Percentiles rank a stretch among this genome's conserved stretches.
Evolutionary conservation across 371 early-diverging fungal species (phyloP).

Genomic region (Mortierella sp.): DNA sequence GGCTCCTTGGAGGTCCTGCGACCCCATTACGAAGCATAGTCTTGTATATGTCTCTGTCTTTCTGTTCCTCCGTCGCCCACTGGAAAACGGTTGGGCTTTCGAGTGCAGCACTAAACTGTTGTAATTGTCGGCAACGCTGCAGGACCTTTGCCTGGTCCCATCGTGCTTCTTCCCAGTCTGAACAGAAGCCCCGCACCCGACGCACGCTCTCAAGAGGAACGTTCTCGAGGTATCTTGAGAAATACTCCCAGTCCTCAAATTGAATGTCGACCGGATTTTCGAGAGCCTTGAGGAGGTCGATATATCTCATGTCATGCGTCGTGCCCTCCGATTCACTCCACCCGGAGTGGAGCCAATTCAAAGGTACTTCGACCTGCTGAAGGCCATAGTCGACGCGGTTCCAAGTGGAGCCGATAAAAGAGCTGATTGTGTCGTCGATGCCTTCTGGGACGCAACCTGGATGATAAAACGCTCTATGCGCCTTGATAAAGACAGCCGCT

Average conservation of each 20-base stretch:
- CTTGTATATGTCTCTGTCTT: slow-evolving; percentile 24
- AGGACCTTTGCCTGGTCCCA: slow-evolving; percentile 20
- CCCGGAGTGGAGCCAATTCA: slow-evolving; percentile 14
- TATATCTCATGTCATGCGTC: slow-evolving; percentile 10
- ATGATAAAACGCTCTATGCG: slow-evolving; percentile 9
- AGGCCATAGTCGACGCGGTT: slow-evolving; percentile 6
- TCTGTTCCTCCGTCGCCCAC: slow-evolving; percentile 30
- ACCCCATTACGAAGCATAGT: slow-evolving; percentile 6
- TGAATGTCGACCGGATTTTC: slow-evolving; percentile 12
- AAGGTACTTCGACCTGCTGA: slow-evolving; percentile 9
- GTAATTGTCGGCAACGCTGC: slow-evolving; percentile 30
- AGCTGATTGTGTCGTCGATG: not conserved
- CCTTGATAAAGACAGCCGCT: no score
- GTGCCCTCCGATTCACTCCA: not conserved
- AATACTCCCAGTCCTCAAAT: slow-evolving; percentile 19
- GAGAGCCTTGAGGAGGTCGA: slow-evolving; percentile 17
- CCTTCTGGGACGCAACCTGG: slow-evolving; percentile 9
- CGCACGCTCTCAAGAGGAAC: slow-evolving; percentile 10
- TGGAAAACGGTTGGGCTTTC: slow-evolving; percentile 1
- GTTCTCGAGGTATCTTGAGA: slow-evolving; percentile 1
- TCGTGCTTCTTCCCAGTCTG: slow-evolving; percentile 6
- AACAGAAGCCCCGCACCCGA: slow-evolving; percentile 15
- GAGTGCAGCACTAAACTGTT: slow-evolving; percentile 16
- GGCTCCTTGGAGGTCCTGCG: slow-evolving; percentile 6
- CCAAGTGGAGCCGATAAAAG: not conserved